These are phyloP conservation scores for Botrytis aclada DNA, from an alignment of 2,329 filamentous ascomycete species.

Conservation along the genomic window DNA sequence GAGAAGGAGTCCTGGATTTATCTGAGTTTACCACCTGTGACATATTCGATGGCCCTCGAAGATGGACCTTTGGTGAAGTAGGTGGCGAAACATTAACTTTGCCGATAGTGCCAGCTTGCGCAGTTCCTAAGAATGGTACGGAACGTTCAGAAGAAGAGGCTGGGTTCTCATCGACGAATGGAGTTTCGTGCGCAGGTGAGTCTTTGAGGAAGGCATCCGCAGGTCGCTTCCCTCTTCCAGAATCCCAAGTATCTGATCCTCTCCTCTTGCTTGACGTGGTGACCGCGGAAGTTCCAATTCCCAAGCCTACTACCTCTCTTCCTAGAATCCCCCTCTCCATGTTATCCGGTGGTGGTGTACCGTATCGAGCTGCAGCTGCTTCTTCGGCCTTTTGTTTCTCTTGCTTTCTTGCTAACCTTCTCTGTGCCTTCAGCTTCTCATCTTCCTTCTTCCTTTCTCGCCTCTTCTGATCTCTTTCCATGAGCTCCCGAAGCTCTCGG, in stretches of 20 bases:
- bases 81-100: conserved; percentile 46
- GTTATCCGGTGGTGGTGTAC: conserved; percentile 52
- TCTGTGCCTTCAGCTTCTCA: conserved; percentile 65
- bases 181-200: conserved; percentile 20
- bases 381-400: conserved; percentile 63
- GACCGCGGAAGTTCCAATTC: conserved; percentile 53
- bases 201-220: conserved; percentile 29
- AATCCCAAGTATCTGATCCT: conserved; percentile 41
- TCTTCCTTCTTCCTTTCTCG: conserved; percentile 68
- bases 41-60: conserved; percentile 44
- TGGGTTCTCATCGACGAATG: conserved; percentile 10
- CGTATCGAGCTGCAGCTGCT: conserved; percentile 51
- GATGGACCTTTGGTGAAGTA: conserved; percentile 46
- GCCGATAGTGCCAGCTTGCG: conserved; percentile 47
- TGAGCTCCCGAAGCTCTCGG: conserved; percentile 76
- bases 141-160: conserved; percentile 35
- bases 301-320: conserved; percentile 55
- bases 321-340: conserved; percentile 60
- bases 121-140: conserved; percentile 45
- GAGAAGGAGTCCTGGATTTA: conserved; percentile 43
- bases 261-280: conserved; percentile 56
- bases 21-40: conserved; percentile 50
- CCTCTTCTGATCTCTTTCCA: conserved; percentile 84
- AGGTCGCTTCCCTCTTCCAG: conserved; percentile 37
- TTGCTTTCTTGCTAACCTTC: conserved; percentile 61